Conservation (phyloP, 768 basidiomycete genomes). For the Tricholoma hemisulphureum region DNA sequence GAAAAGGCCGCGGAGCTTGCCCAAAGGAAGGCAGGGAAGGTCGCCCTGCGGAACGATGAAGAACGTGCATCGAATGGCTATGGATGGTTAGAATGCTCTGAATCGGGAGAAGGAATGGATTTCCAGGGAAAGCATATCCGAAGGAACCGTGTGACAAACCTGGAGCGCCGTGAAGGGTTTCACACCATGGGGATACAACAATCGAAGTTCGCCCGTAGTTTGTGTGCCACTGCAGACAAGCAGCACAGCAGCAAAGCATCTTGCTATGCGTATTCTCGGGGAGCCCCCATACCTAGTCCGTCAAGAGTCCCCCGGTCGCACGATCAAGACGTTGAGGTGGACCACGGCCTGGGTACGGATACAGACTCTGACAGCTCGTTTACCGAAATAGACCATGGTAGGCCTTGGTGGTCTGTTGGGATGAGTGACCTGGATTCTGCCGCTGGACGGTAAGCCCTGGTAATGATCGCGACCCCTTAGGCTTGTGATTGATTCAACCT, state of each 20-base stretch:
- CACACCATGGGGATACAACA: not conserved
- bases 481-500: constrained; percentile 1
- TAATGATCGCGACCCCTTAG: not conserved
- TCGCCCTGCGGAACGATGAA: constrained; percentile 23
- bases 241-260: not conserved
- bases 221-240: not conserved
- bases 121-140: constrained; percentile 22
- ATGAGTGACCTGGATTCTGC: constrained; percentile 43
- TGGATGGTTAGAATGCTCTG: constrained; percentile 22
- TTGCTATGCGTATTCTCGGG: not conserved
- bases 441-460: not conserved
- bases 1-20: constrained; percentile 58
- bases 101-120: constrained; percentile 29
- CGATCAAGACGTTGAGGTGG: constrained; percentile 14
- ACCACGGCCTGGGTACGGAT: constrained; percentile 5
- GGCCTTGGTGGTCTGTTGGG: constrained; percentile 32
- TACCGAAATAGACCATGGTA: constrained; percentile 1
- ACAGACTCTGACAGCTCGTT: not conserved
- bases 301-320: not conserved
- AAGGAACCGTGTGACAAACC: constrained; percentile 11
- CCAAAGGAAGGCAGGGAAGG: constrained; percentile 39
- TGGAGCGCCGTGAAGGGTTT: not conserved
- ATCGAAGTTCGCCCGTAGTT: not conserved
- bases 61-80: constrained; percentile 24
- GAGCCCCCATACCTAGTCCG: not conserved